Evolutionary conservation across 371 early-diverging fungal genomes (phyloP).

Genomic region (Nematocida displodere): DNA sequence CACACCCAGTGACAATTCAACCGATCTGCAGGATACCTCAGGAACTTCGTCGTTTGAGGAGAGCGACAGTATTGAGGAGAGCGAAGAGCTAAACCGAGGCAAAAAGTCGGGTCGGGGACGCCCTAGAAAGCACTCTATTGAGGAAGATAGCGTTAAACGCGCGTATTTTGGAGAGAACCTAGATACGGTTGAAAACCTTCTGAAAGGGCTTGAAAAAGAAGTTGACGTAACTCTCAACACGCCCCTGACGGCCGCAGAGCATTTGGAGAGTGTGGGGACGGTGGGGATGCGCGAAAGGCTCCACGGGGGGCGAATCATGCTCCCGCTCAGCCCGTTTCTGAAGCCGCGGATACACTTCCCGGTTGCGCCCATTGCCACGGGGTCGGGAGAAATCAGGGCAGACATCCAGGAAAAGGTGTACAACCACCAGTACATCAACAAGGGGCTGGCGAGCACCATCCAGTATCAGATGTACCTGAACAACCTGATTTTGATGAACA

Average conservation of each 20-base stretch:
- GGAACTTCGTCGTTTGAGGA: conserved; percentile 13
- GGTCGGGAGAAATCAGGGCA: not conserved
- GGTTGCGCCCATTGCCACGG: not conserved
- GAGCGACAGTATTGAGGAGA: conserved; percentile 31
- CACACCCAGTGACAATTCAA: conserved; percentile 30
- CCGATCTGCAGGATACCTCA: conserved; percentile 50
- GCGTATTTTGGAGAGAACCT: not conserved
- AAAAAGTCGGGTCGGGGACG: conserved; percentile 27
- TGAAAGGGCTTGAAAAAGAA: conserved; percentile 40
- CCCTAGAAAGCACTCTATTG: conserved; percentile 7
- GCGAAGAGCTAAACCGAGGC: conserved; percentile 23
- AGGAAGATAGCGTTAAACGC: not conserved
- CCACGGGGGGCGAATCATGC: conserved; percentile 49
- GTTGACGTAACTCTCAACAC: conserved; percentile 34
- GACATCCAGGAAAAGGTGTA: conserved; percentile 40
- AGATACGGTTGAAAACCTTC: conserved; percentile 17
- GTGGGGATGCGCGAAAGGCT: conserved; percentile 22
- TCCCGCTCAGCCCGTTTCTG: conserved; percentile 49
- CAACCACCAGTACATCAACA: conserved; percentile 54
- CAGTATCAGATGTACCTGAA: conserved; percentile 54
- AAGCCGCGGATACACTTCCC: conserved; percentile 52
- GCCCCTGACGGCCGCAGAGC: conserved; percentile 24
- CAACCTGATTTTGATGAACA: conserved; percentile 50
- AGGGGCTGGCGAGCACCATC: conserved; percentile 47
- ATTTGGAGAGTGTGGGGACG: not conserved